Evolutionary conservation across 1,284 basidiomycete species (phyloP).

Genomic region (Malassezia brasiliensis): DNA sequence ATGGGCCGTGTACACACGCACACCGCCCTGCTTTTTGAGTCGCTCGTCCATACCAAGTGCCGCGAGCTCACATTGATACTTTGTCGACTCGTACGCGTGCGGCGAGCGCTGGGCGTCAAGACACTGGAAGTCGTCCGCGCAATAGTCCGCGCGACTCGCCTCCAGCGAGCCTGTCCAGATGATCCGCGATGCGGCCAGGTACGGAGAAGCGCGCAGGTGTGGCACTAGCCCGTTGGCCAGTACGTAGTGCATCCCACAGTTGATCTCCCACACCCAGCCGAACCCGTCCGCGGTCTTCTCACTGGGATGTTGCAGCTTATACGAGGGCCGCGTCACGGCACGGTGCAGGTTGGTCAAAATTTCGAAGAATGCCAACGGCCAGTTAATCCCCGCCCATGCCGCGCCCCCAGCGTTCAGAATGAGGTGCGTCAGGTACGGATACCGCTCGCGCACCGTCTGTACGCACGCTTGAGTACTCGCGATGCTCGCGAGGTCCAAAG

Average conservation of each 20-base stretch:
- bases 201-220: constrained; percentile 32
- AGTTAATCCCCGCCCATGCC: constrained; percentile 44
- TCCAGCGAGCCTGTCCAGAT: constrained; percentile 49
- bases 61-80: constrained; percentile 48
- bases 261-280: constrained; percentile 49
- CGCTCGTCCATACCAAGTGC: constrained; percentile 42
- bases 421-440: constrained; percentile 45
- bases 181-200: constrained; percentile 35
- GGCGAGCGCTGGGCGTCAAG: constrained; percentile 24
- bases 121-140: constrained; percentile 42
- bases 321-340: constrained; percentile 44
- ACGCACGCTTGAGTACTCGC: constrained; percentile 40
- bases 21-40: constrained; percentile 25
- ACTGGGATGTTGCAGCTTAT: constrained; percentile 42
- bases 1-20: constrained; percentile 39
- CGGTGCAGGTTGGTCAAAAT: constrained; percentile 37
- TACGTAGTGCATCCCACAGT: constrained; percentile 45
- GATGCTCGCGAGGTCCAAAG: constrained; percentile 45
- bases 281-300: constrained; percentile 42
- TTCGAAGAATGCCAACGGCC: constrained; percentile 35
- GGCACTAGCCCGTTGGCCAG: constrained; percentile 37
- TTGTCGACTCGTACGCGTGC: constrained; percentile 45
- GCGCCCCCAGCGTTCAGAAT: constrained; percentile 47
- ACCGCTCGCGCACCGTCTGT: constrained; percentile 9
- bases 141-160: constrained; percentile 35